These are phyloP conservation scores for Cryptosporidium viatorum DNA, from an alignment of 169 alveolate species.

Conservation along the genomic window DNA sequence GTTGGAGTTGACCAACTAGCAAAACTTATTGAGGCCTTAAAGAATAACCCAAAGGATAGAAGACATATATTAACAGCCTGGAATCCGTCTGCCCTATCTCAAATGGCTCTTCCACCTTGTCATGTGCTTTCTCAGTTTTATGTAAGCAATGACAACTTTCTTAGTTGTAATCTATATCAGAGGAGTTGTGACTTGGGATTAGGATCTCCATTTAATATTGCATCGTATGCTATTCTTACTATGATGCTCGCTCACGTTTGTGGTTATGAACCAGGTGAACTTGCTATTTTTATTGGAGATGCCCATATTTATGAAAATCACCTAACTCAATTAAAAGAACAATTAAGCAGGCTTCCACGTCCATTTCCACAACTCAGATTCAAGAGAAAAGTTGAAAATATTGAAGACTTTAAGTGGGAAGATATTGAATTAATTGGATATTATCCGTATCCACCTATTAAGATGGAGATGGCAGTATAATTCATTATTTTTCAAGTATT, in stretches of 20 bases:
- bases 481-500: background rate
- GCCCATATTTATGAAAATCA: conserved; percentile 96
- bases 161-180: conserved; percentile 96
- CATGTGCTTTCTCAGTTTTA: conserved; percentile 96
- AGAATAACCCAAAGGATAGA: conserved; percentile 93
- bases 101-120: conserved; percentile 99
- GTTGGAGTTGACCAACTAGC: conserved; percentile 95
- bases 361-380: conserved; percentile 96
- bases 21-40: conserved; percentile 87
- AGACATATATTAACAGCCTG: conserved; percentile 95
- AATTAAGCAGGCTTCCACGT: conserved; percentile 92
- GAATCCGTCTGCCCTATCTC: conserved; percentile 93
- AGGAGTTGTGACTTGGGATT: conserved; percentile 98
- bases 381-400: conserved; percentile 84
- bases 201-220: conserved; percentile 99
- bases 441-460: conserved; percentile 88
- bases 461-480: conserved; percentile 93
- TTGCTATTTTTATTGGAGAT: conserved; percentile 95
- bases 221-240: conserved; percentile 95
- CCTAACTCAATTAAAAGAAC: conserved; percentile 91
- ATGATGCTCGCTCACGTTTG: conserved; percentile 95
- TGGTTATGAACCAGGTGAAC: conserved; percentile 91
- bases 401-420: conserved; percentile 90
- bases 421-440: conserved; percentile 92
- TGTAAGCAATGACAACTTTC: conserved; percentile 88